Evolutionary conservation across 495 filamentous ascomycete species (phyloP), one percentile per base, ranked within the genome.

Genomic region (Aspergillus saccharolyticus): DNA sequence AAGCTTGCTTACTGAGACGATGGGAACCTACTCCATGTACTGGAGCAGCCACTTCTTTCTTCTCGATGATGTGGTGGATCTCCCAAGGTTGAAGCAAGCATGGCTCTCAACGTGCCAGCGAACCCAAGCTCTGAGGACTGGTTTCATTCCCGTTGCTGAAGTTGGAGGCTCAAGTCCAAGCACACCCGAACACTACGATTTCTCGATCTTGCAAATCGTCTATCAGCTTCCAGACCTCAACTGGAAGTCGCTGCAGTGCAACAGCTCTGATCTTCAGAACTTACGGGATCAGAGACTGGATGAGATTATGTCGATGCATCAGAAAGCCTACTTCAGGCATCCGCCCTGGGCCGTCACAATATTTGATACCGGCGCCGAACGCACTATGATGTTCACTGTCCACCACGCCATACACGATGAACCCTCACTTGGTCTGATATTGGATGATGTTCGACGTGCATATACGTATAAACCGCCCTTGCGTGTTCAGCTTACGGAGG

Each of bases 111-210:
- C 89, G 10, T 72, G 86, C 42, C 63, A 74, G 1, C 64, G 71
- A 3, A 82, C 79, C 2, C 83, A 88, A 12, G 88, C 91, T 17
- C 73, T 93, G 19, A 79, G 88, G 14, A 91, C 87, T 7, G 74
- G 70, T 1, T 94, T 95, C 63, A 59, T 81, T 28, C 68, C 69
- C 7, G 52, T 64, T 9, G 71, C 67, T 8, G 62, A 69, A n/a
- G 21, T 56, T 19, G 17, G 39, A 4, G 56, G 43, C 15, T 19
- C 20, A 2, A 44, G 42, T 3, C 25, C 22, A 6, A 20, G 48
- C 2, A 33, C 22, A 8, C 33, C 45, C 3, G 45, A 57, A 1
- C 46, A 9, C 4, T n/a, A 50, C 12, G 56, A 54, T 21, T 63
- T 65, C 30, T 67, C 69, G 10, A 67, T 72, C 15, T 7, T 74